phyloP scores from a whole-genome alignment of 2,329 filamentous ascomycete species.

The Tolypocladium album region DNA sequence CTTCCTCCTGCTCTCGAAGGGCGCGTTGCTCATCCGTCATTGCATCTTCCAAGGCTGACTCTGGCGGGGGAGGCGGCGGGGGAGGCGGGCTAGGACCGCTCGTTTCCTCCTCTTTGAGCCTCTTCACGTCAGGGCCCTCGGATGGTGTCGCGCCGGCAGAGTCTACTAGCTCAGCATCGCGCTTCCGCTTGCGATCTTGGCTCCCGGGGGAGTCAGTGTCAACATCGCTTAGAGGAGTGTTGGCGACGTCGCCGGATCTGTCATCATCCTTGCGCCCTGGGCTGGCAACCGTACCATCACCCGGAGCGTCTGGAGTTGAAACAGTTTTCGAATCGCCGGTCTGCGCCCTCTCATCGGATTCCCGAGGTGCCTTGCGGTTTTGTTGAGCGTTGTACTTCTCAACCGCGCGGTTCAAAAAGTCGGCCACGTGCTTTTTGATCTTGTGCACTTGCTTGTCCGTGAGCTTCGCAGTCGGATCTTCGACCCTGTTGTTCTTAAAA shows the following conservation, averaged over 20 bases:
- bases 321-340: slow-evolving; percentile 6
- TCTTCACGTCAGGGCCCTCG: slow-evolving; percentile 46
- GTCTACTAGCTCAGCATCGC: slow-evolving; percentile 26
- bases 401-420: slow-evolving; percentile 80
- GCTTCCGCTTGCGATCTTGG: slow-evolving; percentile 54
- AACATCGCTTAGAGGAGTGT: slow-evolving; percentile 29
- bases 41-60: slow-evolving; percentile 22
- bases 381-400: slow-evolving; percentile 62
- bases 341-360: neutral
- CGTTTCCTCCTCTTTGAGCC: slow-evolving; percentile 35
- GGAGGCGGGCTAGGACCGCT: slow-evolving; percentile 30
- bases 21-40: slow-evolving; percentile 31
- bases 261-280: slow-evolving; percentile 1
- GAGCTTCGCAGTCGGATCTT: slow-evolving; percentile 62
- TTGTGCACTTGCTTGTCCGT: slow-evolving; percentile 69
- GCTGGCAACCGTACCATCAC: slow-evolving; percentile 4
- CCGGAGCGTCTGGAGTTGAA: neutral
- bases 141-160: slow-evolving; percentile 37
- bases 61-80: slow-evolving; percentile 35
- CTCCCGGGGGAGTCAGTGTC: slow-evolving; percentile 32
- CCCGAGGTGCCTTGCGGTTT: slow-evolving; percentile 34
- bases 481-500: slow-evolving; percentile 80
- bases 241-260: slow-evolving; percentile 18
- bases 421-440: slow-evolving; percentile 72
- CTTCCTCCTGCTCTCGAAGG: slow-evolving; percentile 39